Base-by-base conservation (phyloP, 2,329 filamentous ascomycete genomes). In the Aspergillus jensenii region DNA sequence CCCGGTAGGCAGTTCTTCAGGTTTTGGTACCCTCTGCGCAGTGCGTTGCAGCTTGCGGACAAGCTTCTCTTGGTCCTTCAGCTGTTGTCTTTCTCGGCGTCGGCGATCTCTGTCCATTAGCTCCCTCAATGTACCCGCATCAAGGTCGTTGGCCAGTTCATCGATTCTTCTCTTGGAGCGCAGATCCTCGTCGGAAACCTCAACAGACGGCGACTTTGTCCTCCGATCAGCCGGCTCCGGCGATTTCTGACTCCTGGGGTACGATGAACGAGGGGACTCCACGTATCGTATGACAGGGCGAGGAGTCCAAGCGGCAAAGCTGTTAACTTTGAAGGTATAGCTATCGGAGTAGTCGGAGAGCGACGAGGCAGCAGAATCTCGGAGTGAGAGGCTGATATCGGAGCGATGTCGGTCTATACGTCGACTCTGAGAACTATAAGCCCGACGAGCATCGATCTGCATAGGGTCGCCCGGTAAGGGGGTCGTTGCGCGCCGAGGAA, bases 61-160 rank as follows among this genome's bases (percentile, higher is more conserved):
- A 39, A 83, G 78, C 60, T 74, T 82, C 68, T 89, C 86, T 65
- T 85, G 86, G 67, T 93, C 90, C 52, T 87, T 87, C 61, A 85
- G 82, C 53, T 83, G 84, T 75, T 90, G 93, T 71, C 87, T 86
- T 64, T 96, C 90, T 63, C 84, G 86, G 57, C 95, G 84, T 67
- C 93, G 85, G 64, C 88, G 83, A 69, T 99, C 95, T 59, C 95
- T 82, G 67, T 99, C 95, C 84, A 99, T 89, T 31, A 98, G 81
- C 70, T 96, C 90, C 58, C 93, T 85, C 40, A 99, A 74, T 65
- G 91, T 93, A 52, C 89, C 86, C 3, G 95, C 90, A 74, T 91
- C 91, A 55, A 99, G 81, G 59, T 90, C 89, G 70, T 98, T 90
- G 21, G 92, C 95, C 45, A 98, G 72, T 45, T 85, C 83, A 58